These are phyloP conservation scores for Nannochloropsis gaditana DNA, from an alignment of 108 stramenopile genomes.

Conservation along the genomic window DNA sequence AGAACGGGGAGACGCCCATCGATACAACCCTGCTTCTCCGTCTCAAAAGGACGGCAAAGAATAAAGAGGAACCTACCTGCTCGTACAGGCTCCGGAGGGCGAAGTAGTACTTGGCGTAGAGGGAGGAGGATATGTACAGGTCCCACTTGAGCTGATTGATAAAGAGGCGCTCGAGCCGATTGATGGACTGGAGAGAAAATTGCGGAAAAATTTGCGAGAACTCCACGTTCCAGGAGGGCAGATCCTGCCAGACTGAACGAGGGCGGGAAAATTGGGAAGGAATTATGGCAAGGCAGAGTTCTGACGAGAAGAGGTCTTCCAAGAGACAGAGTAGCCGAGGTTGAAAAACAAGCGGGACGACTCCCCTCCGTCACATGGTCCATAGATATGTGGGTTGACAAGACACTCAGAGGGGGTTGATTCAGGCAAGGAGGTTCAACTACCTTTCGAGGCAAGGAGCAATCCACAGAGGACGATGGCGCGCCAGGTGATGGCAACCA, in stretches of 20 bases:
- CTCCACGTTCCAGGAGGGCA: constrained; percentile 94
- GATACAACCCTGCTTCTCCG: too few relatives aligned
- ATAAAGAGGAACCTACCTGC: background rate
- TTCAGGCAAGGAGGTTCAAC: background rate
- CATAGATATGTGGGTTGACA: too few relatives aligned
- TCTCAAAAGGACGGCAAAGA: too few relatives aligned
- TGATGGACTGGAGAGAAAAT: constrained; percentile 82
- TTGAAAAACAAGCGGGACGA: background rate
- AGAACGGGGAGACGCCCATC: too few relatives aligned
- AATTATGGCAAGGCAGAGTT: background rate
- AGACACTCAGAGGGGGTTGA: background rate
- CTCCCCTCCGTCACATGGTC: background rate
- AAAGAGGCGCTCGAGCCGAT: constrained; percentile 76
- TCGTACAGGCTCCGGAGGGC: constrained; percentile 65
- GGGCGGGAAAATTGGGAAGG: background rate
- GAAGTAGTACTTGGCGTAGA: constrained; percentile 99
- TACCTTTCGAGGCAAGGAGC: constrained; percentile 87
- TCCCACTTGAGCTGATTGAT: constrained; percentile 85
- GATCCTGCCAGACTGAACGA: constrained; percentile 83
- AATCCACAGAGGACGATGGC: constrained; percentile 90
- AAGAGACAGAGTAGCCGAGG: background rate
- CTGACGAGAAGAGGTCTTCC: background rate
- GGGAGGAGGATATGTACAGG: constrained; percentile 78
- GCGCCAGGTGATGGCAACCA: constrained; percentile 83
- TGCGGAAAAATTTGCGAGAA: constrained; percentile 91